Base-by-base conservation (phyloP, 2,329 filamentous ascomycete species). In the Arthrobotrys conoides region DNA sequence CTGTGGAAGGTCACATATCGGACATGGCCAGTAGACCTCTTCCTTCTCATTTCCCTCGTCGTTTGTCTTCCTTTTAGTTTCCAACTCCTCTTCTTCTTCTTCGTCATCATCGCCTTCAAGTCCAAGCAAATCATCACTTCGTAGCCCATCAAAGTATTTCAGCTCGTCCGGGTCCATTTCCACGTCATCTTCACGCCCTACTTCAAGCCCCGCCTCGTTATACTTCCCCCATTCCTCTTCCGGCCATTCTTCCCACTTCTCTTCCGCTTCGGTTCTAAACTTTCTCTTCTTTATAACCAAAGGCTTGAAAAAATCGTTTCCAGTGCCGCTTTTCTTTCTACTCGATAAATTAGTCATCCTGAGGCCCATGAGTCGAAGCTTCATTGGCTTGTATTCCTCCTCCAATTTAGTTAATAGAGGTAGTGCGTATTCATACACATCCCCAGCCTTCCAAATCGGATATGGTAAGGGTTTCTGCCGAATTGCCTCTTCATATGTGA, bases 401-500 rank as follows among this genome's bases (percentile, higher is more conserved):
- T 82, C 82, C 6, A 98, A 85, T 83, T 94, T 97, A 0, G 88
- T 85, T 3, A 99, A 86, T 87, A 99, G 96, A 0, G 94, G 94
- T 0, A 97, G 84, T 0, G 93, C 88, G 82, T 90, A 92, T 67
- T 89, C 90, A 85, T 95, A 98, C 3, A 99, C 85, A 82, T 99
- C 96, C 48, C 95, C 91, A 0, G 93, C 91, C 5, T 88, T 86
- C 61, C 85, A 88, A 0, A 97, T 87, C 0, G 94, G 90, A 80
- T 91, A 92, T 0, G 93, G 91, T 1, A 91, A 88, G 2, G 92
- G 89, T 5, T 89, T 88, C 83, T 99, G 96, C 36, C 96, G 88
- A 0, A 94, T 97, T 65, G 93, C 88, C 20, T 97, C 92, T 84
- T 98, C 94, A 82, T 95, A 99, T 0, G 94, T 97, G 83, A 97